Conservation (phyloP, 164 flowering plant genomes). For the Tetrastigma voinierianum region DNA sequence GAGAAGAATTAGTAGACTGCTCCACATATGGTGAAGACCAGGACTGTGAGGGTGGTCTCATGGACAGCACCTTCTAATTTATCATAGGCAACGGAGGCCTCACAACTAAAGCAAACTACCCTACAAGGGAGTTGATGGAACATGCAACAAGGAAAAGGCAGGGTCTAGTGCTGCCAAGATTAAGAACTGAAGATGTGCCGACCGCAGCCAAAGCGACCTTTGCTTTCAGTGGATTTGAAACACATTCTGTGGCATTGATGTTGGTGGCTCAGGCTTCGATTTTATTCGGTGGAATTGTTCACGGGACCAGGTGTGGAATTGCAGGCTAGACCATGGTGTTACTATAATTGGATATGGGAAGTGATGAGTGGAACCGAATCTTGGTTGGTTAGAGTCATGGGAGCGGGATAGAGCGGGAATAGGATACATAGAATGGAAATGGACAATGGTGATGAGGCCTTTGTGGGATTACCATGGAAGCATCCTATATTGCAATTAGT, state of each 20-base stretch:
- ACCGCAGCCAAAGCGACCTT: conserved; percentile 13
- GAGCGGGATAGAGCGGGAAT: conserved; percentile 24
- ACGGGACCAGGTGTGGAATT: conserved; percentile 12
- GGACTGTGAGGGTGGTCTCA: conserved; percentile 35
- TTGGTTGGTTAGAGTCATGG: conserved; percentile 38
- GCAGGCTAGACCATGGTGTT: conserved; percentile 17
- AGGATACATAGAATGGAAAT: conserved; percentile 30
- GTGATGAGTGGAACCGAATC: conserved; percentile 23
- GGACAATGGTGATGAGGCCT: conserved; percentile 17
- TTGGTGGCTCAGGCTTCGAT: conserved; percentile 5
- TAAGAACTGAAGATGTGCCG: conserved; percentile 31
- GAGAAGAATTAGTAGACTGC: conserved; percentile 42
- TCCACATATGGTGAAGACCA: conserved; percentile 14
- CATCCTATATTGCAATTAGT: too few species aligned
- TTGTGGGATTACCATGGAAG: conserved; percentile 1
- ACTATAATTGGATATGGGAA: conserved; percentile 22
- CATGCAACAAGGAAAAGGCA: conserved; percentile 16
- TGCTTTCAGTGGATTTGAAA: conserved; percentile 14
- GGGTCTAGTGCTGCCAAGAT: conserved; percentile 19
- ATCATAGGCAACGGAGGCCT: conserved; percentile 23
- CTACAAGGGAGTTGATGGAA: conserved; percentile 21
- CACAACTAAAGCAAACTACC: conserved; percentile 25
- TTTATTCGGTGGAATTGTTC: conserved; percentile 18
- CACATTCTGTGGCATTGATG: conserved; percentile 27
- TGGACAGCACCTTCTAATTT: conserved; percentile 33